A percentile compares a stretch with the other conserved stretches of the same genome.
phyloP scores from a whole-genome alignment of 495 filamentous ascomycete genomes.

The Penicillium desertorum region DNA sequence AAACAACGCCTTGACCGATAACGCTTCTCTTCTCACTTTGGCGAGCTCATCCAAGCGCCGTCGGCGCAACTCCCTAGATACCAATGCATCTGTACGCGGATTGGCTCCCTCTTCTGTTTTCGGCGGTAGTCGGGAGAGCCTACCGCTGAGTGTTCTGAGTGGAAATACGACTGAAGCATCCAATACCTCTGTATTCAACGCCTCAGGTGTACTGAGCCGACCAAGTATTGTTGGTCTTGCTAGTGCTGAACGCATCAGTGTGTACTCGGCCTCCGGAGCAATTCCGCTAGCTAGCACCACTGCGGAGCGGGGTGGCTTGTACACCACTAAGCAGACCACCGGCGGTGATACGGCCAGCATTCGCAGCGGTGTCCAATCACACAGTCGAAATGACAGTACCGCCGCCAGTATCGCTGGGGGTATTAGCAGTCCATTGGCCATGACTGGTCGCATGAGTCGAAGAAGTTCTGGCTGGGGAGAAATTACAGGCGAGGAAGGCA shows the following conservation, averaged over 20 bases:
- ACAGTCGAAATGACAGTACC: constrained; percentile 78
- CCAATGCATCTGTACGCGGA: constrained; percentile 91
- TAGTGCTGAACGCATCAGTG: constrained; percentile 75
- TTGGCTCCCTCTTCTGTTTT: constrained; percentile 89
- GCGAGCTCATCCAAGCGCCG: constrained; percentile 91
- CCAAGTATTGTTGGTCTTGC: constrained; percentile 62
- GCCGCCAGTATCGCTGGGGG: constrained; percentile 68
- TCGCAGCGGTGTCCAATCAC: constrained; percentile 72
- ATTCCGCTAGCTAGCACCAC: constrained; percentile 50
- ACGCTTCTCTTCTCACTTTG: constrained; percentile 94
- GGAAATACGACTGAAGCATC: constrained; percentile 64
- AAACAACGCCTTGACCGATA: constrained; percentile 88
- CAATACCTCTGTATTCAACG: constrained; percentile 54
- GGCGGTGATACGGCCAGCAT: constrained; percentile 74
- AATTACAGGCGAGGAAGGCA: constrained; percentile 47
- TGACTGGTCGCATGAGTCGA: constrained; percentile 54
- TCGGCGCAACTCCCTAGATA: constrained; percentile 87
- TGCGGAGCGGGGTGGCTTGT: constrained; percentile 79
- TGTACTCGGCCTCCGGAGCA: constrained; percentile 79
- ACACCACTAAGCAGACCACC: constrained; percentile 64
- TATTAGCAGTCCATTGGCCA: constrained; percentile 57
- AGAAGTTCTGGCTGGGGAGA: constrained; percentile 65
- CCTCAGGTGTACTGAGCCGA: constrained; percentile 42
- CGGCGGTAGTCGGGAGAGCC: constrained; percentile 82
- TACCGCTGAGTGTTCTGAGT: constrained; percentile 86